phyloP scores from a whole-genome alignment of 2,329 filamentous ascomycete species.

The Trichoderma guizhouense region DNA sequence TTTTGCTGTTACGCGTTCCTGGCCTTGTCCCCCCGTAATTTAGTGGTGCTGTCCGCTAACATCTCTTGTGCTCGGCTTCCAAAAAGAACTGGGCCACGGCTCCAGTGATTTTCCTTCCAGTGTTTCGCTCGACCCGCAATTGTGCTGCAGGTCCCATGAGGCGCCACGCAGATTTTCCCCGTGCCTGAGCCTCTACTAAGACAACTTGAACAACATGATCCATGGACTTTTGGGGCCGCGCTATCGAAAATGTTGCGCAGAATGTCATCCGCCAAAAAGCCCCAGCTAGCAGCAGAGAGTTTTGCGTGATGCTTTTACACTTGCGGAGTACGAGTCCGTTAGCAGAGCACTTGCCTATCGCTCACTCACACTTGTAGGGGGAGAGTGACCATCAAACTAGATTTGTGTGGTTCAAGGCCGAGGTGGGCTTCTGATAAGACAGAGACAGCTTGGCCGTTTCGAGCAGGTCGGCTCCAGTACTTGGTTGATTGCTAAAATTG shows the following conservation, averaged over 20 bases:
- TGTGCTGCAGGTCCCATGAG: not conserved
- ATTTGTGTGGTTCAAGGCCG: not conserved
- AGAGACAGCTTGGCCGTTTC: not conserved
- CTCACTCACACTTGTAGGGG: not conserved
- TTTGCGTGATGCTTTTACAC: not conserved
- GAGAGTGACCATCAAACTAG: not conserved
- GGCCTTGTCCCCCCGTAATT: not conserved
- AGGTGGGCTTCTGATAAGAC: not conserved
- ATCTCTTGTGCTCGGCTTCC: not conserved
- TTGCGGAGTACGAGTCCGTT: not conserved
- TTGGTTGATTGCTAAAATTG: not conserved
- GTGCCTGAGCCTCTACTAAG: not conserved
- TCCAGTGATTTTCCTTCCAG: not conserved
- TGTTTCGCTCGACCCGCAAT: not conserved
- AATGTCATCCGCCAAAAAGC: not conserved
- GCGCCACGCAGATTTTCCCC: slow-evolving; percentile 8
- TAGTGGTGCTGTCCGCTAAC: not conserved
- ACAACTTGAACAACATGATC: not conserved
- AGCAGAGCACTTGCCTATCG: not conserved
- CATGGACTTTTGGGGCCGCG: not conserved
- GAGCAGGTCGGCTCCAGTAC: slow-evolving; percentile 1
- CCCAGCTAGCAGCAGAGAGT: not conserved
- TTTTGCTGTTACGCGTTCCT: not conserved
- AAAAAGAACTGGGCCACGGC: not conserved
- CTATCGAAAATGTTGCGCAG: slow-evolving; percentile 11